These are phyloP conservation scores for Pyrenopolyporus hunteri DNA, from an alignment of 495 filamentous ascomycete species.

Conservation along the genomic window DNA sequence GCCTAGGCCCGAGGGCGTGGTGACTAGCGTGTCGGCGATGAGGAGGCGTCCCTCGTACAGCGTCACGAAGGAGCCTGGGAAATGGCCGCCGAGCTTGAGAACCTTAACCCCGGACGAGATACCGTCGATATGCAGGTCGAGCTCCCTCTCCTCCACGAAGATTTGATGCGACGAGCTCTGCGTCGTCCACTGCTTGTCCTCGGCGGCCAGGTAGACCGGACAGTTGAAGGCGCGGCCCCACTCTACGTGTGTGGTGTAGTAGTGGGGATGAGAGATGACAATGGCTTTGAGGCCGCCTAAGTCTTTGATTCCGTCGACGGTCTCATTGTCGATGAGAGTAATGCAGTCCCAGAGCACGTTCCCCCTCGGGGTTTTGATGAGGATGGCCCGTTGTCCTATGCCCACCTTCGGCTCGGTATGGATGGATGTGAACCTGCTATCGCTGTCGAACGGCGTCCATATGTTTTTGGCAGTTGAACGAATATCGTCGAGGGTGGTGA, in stretches of 20 bases:
- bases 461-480: slow-evolving; percentile 49
- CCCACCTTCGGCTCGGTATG: slow-evolving; percentile 66
- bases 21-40: slow-evolving; percentile 74
- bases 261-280: slow-evolving; percentile 82
- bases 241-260: slow-evolving; percentile 70
- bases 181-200: slow-evolving; percentile 66
- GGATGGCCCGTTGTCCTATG: slow-evolving; percentile 75
- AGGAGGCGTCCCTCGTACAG: slow-evolving; percentile 65
- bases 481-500: slow-evolving; percentile 59
- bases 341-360: slow-evolving; percentile 81
- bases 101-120: slow-evolving; percentile 61
- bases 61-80: slow-evolving; percentile 70
- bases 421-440: slow-evolving; percentile 57
- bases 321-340: slow-evolving; percentile 65
- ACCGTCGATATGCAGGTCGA: slow-evolving; percentile 43
- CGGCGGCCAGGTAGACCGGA: slow-evolving; percentile 64
- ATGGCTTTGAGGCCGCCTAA: slow-evolving; percentile 71
- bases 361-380: slow-evolving; percentile 63
- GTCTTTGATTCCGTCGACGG: slow-evolving; percentile 52
- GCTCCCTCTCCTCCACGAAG: slow-evolving; percentile 49
- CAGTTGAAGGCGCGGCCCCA: slow-evolving; percentile 71
- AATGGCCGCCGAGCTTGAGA: slow-evolving; percentile 76
- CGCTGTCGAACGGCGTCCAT: slow-evolving; percentile 41
- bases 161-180: slow-evolving; percentile 46
- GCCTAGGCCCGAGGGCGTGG: slow-evolving; percentile 61